These are phyloP conservation scores for Exophiala phaeomuriformis DNA, from an alignment of 2,329 filamentous ascomycete genomes.

Conservation along the genomic window DNA sequence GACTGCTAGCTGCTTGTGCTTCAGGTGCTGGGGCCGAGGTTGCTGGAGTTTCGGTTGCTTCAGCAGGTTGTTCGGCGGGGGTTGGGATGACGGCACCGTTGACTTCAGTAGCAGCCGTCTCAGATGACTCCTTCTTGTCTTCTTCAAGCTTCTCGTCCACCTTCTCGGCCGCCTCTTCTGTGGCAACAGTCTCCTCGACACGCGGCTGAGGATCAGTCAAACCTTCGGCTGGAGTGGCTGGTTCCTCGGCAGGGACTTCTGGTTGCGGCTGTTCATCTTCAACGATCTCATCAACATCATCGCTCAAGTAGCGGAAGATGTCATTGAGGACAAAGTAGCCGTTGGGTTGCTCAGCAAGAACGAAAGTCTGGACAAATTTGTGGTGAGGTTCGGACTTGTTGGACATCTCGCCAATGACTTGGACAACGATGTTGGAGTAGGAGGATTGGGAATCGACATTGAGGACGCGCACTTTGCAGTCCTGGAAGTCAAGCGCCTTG, in stretches of 20 bases:
- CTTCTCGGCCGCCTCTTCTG: conserved; percentile 43
- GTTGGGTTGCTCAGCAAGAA: conserved; percentile 89
- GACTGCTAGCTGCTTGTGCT: conserved; percentile 48
- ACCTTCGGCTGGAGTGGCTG: conserved; percentile 37
- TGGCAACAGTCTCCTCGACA: conserved; percentile 28
- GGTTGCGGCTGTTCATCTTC: conserved; percentile 35
- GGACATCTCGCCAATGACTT: conserved; percentile 95
- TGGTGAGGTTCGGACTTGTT: conserved; percentile 86
- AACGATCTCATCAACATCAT: conserved; percentile 59
- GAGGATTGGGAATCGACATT: conserved; percentile 97
- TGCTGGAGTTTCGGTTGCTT: conserved; percentile 9
- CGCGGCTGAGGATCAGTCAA: conserved; percentile 39
- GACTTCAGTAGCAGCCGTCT: conserved; percentile 35
- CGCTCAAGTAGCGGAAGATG: conserved; percentile 88
- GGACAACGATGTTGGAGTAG: conserved; percentile 87
- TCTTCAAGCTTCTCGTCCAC: conserved; percentile 74
- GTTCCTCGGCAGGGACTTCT: conserved; percentile 29
- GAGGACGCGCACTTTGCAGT: conserved; percentile 95
- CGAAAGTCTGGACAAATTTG: conserved; percentile 97
- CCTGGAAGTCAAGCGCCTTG: conserved; percentile 84
- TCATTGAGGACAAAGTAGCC: conserved; percentile 99
- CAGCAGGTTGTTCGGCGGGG: conserved; percentile 36
- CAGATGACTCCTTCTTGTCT: conserved; percentile 30
- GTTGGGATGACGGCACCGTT: conserved; percentile 40
- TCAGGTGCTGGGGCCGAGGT: conserved; percentile 14